phyloP scores from a whole-genome alignment of 75 land plant species.

The Gnetum montanum region DNA sequence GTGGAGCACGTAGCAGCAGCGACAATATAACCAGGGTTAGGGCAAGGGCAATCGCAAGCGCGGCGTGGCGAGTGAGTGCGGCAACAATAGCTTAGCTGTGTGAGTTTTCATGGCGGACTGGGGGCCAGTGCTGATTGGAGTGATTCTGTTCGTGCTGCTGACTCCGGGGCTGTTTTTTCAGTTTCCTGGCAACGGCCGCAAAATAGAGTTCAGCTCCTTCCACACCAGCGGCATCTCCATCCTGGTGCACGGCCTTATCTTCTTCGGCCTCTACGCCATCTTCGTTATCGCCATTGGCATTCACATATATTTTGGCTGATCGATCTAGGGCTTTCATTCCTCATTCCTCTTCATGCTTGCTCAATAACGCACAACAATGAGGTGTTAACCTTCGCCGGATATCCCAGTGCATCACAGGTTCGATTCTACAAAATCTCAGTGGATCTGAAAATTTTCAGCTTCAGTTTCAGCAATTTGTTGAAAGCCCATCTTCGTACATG shows the following conservation, averaged over 20 bases:
- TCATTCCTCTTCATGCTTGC: not conserved
- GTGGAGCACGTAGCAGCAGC: too few species aligned
- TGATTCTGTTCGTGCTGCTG: constrained; percentile 33
- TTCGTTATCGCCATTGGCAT: constrained; percentile 24
- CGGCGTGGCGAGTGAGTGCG: too few species aligned
- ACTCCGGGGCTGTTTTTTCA: constrained; percentile 40
- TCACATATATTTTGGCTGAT: constrained; percentile 19
- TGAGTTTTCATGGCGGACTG: constrained; percentile 45
- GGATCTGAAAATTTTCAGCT: too few species aligned
- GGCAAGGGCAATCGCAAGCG: too few species aligned
- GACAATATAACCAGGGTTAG: too few species aligned
- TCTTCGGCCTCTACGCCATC: constrained; percentile 30
- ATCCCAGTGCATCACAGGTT: not conserved
- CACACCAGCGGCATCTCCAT: constrained; percentile 32
- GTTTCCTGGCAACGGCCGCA: constrained; percentile 36
- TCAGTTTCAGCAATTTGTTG: too few species aligned
- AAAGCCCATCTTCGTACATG: too few species aligned
- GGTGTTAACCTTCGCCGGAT: not conserved
- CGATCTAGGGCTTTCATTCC: not conserved
- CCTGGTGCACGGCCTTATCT: constrained; percentile 38
- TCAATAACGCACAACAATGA: not conserved
- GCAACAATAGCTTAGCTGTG: too few species aligned
- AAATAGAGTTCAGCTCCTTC: constrained; percentile 32
- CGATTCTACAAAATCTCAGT: not conserved
- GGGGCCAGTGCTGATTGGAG: constrained; percentile 34